Base-by-base conservation (phyloP, 495 filamentous ascomycete species). In the Neurospora tetrasperma region DNA sequence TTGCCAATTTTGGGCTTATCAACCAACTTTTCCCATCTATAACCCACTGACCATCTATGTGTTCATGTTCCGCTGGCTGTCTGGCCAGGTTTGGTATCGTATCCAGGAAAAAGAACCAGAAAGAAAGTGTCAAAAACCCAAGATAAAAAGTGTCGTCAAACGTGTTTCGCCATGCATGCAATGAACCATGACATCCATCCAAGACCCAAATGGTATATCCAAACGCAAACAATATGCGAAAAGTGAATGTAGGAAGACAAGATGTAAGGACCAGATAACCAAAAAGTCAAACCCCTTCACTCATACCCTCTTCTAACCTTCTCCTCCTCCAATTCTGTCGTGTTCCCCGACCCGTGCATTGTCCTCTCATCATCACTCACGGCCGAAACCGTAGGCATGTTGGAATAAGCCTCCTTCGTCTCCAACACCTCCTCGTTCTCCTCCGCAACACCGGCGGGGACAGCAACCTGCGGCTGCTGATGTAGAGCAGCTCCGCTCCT, bases 311-410 rank as follows among this genome's bases (percentile, higher is more conserved):
- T 59, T 71, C 70, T 76, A 79, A 8, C 48, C 7, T 39, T 66
- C 46, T 73, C 71, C 42, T 69, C 72, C 43, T 71, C 59, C 70
- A 71, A 71, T 12, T 72, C 69, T 70, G 54, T 62, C 12, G 54
- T 35, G 14, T 31, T 31, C 14, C 54, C 54, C 27, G 27, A 62
- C 20, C 48, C 71, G 7, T 71, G 46, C 35, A 74, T 54, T 35
- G 76, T 76, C 31, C 71, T 73, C 74, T 79, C 78, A 44, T 76
- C 73, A 43, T 78, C 77, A n/a, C 75, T 77, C 44, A 73, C 59
- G 70, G 74, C 72, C 46, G 20, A 16, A 16, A 40, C 42, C 27
- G 39, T 39, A 35, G 69, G 35, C 18, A 23, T 35, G 12, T 40
- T 42, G 20, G 69, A n/a, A 41, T 40, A 27, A 12, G 20, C 39